A percentile compares a stretch with the other conserved stretches of the same genome.
Conservation (phyloP, 306 rosid genomes). For the Ormosia emarginata region DNA sequence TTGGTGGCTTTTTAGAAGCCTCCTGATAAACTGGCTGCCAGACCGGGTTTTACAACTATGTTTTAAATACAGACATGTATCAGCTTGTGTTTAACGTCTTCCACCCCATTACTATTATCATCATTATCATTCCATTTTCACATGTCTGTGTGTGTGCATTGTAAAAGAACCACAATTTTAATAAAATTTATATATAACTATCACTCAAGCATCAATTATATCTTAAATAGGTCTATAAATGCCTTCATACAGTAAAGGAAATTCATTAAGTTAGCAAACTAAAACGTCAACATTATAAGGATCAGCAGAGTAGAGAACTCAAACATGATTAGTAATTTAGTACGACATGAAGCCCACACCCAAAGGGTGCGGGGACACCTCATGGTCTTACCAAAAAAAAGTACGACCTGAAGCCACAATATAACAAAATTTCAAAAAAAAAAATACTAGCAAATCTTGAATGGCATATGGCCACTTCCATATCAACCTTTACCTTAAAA, state of each 20-base stretch:
- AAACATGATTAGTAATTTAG: background rate
- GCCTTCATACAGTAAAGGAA: background rate
- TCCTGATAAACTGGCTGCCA: background rate
- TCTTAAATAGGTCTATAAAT: background rate
- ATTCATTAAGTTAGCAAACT: background rate
- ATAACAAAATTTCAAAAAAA: background rate
- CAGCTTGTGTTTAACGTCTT: background rate
- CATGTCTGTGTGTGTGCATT: background rate
- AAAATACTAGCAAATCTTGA: background rate
- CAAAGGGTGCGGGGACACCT: too few relatives aligned
- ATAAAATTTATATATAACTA: background rate
- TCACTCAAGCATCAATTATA: background rate
- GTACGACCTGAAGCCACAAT: background rate
- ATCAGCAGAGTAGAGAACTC: conserved; percentile 1
- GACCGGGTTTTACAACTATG: background rate
- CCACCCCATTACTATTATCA: background rate
- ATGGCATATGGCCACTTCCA: background rate
- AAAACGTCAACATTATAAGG: background rate
- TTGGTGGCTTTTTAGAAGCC: background rate
- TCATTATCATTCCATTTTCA: background rate
- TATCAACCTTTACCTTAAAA: background rate
- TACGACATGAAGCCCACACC: too few relatives aligned
- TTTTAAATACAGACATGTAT: background rate
- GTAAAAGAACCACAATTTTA: background rate
- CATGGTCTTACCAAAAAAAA: background rate